A percentile compares a stretch with the other conserved stretches of the same genome.
phyloP scores from a whole-genome alignment of 1,284 basidiomycete species.

The Irpex rosettiformis region DNA sequence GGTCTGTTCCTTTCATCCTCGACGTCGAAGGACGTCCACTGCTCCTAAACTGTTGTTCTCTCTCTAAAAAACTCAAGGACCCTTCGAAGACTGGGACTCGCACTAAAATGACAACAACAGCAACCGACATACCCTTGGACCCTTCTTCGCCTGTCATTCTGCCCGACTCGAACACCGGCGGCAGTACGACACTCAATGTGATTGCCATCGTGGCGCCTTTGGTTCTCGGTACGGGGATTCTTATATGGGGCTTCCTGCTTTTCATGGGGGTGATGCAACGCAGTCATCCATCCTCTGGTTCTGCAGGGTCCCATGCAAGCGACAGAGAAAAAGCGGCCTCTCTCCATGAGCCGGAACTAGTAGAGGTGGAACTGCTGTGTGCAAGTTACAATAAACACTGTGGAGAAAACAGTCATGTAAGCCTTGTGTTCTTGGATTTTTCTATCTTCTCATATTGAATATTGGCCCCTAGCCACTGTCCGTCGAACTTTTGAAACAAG shows the following conservation, averaged over 20 bases:
- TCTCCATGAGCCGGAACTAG: slow-evolving; percentile 2
- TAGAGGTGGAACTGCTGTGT: slow-evolving; percentile 4
- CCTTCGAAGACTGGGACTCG: no score
- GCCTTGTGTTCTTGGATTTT: background rate
- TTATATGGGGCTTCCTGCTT: slow-evolving; percentile 4
- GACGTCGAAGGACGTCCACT: background rate
- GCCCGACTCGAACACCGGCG: background rate
- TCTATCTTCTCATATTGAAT: background rate
- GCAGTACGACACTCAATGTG: background rate
- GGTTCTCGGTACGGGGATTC: slow-evolving; percentile 4
- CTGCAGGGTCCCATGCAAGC: background rate
- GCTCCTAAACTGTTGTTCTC: no score
- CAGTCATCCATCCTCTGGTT: background rate
- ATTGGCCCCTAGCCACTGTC: slow-evolving; percentile 5
- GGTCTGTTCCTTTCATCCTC: background rate
- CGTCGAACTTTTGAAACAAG: slow-evolving; percentile 4
- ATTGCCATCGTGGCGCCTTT: slow-evolving; percentile 7
- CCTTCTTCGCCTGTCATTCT: background rate
- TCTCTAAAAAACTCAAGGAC: no score
- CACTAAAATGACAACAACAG: background rate
- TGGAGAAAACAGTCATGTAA: background rate
- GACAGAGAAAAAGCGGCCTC: background rate
- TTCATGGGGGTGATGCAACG: slow-evolving; percentile 5
- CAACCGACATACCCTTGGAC: background rate
- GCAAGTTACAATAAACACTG: background rate